Conservation (phyloP, 345 rosid genomes). For the Sonneratia alba region DNA sequence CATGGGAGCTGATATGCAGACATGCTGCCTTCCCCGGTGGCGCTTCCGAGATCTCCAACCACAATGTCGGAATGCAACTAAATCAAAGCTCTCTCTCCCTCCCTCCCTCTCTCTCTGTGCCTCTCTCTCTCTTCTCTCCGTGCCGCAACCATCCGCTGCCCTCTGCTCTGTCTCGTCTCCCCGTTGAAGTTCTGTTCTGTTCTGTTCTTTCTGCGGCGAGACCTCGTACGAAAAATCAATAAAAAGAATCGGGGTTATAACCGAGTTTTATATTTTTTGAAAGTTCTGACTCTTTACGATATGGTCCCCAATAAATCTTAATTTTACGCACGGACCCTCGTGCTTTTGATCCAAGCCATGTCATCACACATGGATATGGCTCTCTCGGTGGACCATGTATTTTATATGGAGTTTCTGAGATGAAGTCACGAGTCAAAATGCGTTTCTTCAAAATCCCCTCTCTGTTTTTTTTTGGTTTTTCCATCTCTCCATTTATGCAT, state of each 20-base stretch:
- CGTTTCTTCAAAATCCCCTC: no score
- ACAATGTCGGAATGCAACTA: not conserved
- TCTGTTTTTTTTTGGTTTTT: no score
- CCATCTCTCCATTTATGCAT: no score
- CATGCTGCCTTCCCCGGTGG: slow-evolving; percentile 4
- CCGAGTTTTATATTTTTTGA: not conserved
- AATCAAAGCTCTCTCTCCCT: not conserved
- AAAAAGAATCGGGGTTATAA: slow-evolving; percentile 4
- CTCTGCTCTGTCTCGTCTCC: not conserved
- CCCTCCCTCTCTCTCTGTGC: slow-evolving; percentile 12
- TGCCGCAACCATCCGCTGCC: not conserved
- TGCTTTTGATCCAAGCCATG: no score
- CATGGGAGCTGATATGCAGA: not conserved
- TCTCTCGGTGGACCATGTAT: no score
- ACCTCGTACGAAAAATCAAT: slow-evolving; percentile 8
- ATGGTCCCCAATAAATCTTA: not conserved
- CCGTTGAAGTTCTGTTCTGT: slow-evolving; percentile 5
- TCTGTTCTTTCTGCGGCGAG: slow-evolving; percentile 8
- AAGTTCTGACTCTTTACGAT: not conserved
- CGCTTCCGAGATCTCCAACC: slow-evolving; percentile 6
- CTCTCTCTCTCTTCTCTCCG: slow-evolving; percentile 5
- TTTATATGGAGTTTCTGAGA: no score
- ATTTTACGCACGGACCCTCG: not conserved
- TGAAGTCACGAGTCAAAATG: no score
- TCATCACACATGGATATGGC: no score